A percentile compares a stretch with the other conserved stretches of the same genome.
Conservation (phyloP, 2,329 filamentous ascomycete genomes). For the Falciphora oryzae region DNA sequence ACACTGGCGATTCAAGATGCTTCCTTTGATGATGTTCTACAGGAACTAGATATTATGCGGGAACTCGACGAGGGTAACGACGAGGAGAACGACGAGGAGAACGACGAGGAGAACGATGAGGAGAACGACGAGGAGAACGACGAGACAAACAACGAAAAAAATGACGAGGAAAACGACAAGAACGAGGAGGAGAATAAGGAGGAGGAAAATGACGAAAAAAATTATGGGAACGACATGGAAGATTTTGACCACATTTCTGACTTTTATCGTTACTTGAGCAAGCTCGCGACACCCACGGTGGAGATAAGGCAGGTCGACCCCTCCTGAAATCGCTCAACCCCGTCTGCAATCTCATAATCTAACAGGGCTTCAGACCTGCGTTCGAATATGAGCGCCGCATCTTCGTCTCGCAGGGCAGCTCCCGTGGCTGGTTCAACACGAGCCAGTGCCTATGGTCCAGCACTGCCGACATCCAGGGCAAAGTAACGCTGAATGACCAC, state of each 20-base stretch:
- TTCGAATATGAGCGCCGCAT: neutral
- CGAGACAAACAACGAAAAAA: too few relatives aligned
- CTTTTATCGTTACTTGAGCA: slow-evolving; percentile 1
- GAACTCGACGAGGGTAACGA: too few relatives aligned
- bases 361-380: neutral
- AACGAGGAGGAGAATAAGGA: too few relatives aligned
- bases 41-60: slow-evolving; percentile 9
- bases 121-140: too few relatives aligned
- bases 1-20: slow-evolving; percentile 11
- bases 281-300: neutral
- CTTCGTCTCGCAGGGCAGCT: neutral
- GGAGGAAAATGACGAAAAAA: too few relatives aligned
- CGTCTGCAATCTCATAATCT: neutral
- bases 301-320: slow-evolving; percentile 7
- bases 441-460: slow-evolving; percentile 13
- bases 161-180: too few relatives aligned
- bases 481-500: slow-evolving; percentile 14
- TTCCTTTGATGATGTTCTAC: neutral
- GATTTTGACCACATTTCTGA: neutral
- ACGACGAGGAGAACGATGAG: too few relatives aligned
- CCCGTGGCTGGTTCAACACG: neutral
- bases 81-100: too few relatives aligned
- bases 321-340: too few relatives aligned
- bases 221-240: too few relatives aligned
- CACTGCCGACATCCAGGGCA: slow-evolving; percentile 10